These are phyloP conservation scores for Lolium rigidum DNA, from an alignment of 176 grass and related monocot species.

Conservation along the genomic window DNA sequence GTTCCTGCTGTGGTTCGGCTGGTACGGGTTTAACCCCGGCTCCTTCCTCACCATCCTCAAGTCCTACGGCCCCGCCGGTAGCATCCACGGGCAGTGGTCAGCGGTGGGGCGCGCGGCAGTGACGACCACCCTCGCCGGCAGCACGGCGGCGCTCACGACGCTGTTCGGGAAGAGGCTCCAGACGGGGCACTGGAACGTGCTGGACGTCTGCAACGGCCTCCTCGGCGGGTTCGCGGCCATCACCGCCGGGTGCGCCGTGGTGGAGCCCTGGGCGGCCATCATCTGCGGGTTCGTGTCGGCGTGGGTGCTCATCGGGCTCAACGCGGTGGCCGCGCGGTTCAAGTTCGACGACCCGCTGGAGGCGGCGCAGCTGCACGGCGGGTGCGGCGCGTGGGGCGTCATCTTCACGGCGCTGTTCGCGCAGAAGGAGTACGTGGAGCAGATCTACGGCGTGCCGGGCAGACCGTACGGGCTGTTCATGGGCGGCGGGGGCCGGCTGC, in stretches of 20 bases:
- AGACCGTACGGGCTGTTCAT: constrained; percentile 63
- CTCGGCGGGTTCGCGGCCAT: constrained; percentile 71
- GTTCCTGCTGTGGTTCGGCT: constrained; percentile 76
- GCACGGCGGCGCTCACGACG: constrained; percentile 69
- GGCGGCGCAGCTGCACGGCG: constrained; percentile 71
- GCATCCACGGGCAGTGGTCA: constrained; percentile 76
- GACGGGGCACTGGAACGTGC: constrained; percentile 73
- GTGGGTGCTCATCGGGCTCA: constrained; percentile 72
- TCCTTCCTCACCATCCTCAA: constrained; percentile 71
- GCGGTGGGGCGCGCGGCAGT: constrained; percentile 73
- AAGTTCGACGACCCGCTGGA: constrained; percentile 69
- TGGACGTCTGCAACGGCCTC: constrained; percentile 82
- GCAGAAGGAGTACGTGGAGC: constrained; percentile 53
- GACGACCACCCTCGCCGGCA: constrained; percentile 73
- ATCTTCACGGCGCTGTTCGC: constrained; percentile 75
- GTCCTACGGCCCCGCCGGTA: constrained; percentile 48
- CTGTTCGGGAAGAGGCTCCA: constrained; percentile 67
- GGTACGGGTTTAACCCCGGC: constrained; percentile 77
- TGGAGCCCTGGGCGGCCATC: constrained; percentile 70
- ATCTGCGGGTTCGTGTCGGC: constrained; percentile 73
- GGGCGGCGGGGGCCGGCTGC: constrained; percentile 60
- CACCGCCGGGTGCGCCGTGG: constrained; percentile 62
- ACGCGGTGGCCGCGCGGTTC: constrained; percentile 48
- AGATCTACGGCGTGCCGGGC: constrained; percentile 46
- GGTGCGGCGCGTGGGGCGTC: constrained; percentile 72